A percentile compares a stretch with the other conserved stretches of the same genome.
phyloP scores from a whole-genome alignment of 2,329 filamentous ascomycete genomes.

The Calonectria pauciramosa region DNA sequence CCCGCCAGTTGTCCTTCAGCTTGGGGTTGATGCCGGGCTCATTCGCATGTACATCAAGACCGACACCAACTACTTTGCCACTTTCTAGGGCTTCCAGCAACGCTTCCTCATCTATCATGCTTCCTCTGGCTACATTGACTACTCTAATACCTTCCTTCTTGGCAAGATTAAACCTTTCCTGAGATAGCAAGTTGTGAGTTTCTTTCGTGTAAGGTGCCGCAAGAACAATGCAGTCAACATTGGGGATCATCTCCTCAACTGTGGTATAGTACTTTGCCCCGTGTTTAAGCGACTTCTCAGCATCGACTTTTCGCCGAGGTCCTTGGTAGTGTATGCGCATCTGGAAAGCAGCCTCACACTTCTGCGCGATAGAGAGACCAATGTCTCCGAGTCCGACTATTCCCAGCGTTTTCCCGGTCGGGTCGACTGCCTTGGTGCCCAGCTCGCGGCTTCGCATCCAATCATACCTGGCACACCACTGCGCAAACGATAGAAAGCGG shows the following conservation, averaged over 20 bases:
- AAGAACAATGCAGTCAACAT: constrained; percentile 31
- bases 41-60: constrained; percentile 37
- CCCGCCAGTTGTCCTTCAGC: constrained; percentile 33
- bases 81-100: constrained; percentile 32
- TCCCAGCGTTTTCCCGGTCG: constrained; percentile 13
- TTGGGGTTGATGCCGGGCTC: constrained; percentile 34
- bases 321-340: constrained; percentile 27
- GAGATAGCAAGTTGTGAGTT: constrained; percentile 33
- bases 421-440: constrained; percentile 20
- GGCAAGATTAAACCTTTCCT: constrained; percentile 3
- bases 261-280: constrained; percentile 16
- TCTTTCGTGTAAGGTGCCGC: constrained; percentile 35
- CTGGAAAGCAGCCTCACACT: constrained; percentile 25
- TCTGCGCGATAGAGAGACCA: constrained; percentile 21
- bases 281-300: constrained; percentile 1
- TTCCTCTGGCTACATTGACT: constrained; percentile 38
- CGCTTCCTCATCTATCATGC: constrained; percentile 38
- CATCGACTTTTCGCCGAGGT: constrained; percentile 11
- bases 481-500: constrained; percentile 20
- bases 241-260: constrained; percentile 24
- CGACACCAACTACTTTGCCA: constrained; percentile 27
- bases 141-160: constrained; percentile 35
- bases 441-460: constrained; percentile 25
- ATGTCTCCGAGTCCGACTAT: constrained; percentile 28
- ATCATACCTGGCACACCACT: constrained; percentile 29